Evolutionary conservation across 2,329 filamentous ascomycete species (phyloP).

Genomic region (Parascedosporium putredinis): DNA sequence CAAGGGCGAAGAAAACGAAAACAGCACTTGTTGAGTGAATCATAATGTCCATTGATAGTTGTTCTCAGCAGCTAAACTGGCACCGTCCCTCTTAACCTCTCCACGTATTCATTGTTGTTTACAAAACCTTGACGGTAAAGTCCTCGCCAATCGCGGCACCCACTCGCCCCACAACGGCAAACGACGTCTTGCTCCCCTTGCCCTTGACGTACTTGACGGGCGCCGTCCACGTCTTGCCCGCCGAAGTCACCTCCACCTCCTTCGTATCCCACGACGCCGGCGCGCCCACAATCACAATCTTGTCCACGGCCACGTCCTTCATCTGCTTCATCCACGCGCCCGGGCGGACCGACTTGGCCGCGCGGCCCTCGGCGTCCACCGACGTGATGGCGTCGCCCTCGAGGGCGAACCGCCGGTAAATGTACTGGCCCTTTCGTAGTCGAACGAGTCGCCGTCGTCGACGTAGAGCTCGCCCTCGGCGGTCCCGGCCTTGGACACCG

Average conservation of each 20-base stretch:
- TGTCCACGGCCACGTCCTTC: conserved; percentile 69
- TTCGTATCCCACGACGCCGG: conserved; percentile 60
- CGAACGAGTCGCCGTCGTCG: conserved; percentile 89
- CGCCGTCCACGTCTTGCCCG: conserved; percentile 43
- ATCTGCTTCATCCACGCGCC: conserved; percentile 66
- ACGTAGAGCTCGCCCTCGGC: conserved; percentile 79
- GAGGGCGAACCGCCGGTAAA: conserved; percentile 72
- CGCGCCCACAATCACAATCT: conserved; percentile 73
- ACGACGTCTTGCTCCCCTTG: conserved; percentile 35
- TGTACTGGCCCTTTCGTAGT: conserved; percentile 79
- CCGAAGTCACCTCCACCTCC: conserved; percentile 46
- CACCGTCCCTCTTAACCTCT: not conserved
- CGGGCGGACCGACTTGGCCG: conserved; percentile 44
- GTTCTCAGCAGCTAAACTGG: too few relatives aligned
- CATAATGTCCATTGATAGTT: too few relatives aligned
- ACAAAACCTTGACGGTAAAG: conserved; percentile 33
- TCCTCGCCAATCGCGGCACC: conserved; percentile 41
- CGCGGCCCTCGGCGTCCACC: conserved; percentile 50
- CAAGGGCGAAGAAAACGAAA: too few relatives aligned
- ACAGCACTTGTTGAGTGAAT: too few relatives aligned
- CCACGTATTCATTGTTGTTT: not conserved
- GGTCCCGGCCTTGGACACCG: conserved; percentile 44
- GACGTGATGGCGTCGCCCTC: conserved; percentile 52
- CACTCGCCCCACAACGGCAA: conserved; percentile 41
- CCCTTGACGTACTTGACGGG: conserved; percentile 50